These are phyloP conservation scores for Ophiostoma sp. DNA, from an alignment of 2,329 filamentous ascomycete species.

Conservation along the genomic window DNA sequence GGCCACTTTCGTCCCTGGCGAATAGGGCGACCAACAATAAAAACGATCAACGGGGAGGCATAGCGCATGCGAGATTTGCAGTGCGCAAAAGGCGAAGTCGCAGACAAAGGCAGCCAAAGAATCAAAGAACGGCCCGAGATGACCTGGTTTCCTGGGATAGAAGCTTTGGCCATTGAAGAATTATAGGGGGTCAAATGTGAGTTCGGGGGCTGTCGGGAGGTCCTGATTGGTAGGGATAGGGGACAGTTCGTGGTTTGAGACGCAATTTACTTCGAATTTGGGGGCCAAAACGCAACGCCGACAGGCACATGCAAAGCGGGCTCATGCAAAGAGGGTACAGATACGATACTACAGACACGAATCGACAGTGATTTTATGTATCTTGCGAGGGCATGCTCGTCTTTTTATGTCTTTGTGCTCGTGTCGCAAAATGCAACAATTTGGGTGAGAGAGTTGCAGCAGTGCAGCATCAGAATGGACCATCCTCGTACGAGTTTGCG, in stretches of 20 bases:
- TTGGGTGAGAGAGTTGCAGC: neutral
- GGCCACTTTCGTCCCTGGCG: neutral
- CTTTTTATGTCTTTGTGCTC: no score
- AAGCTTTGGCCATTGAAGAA: neutral
- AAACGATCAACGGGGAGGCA: neutral
- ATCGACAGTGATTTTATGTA: neutral
- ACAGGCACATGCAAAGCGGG: neutral
- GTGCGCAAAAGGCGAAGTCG: neutral
- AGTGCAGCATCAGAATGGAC: neutral
- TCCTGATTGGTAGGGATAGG: no score
- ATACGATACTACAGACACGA: neutral
- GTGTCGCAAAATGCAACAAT: neutral
- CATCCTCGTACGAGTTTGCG: neutral
- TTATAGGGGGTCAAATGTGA: neutral
- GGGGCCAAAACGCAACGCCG: neutral
- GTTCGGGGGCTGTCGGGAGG: neutral
- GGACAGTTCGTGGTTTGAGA: neutral
- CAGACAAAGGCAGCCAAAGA: neutral
- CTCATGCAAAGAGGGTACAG: neutral
- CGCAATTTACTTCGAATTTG: neutral
- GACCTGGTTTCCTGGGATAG: neutral
- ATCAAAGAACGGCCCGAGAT: neutral
- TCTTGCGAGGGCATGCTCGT: neutral
- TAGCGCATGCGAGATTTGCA: neutral
- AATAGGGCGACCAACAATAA: neutral